A percentile compares a stretch with the other conserved stretches of the same genome.
Evolutionary conservation across 306 rosid genomes (phyloP).

Genomic region (Dryas drummondii): DNA sequence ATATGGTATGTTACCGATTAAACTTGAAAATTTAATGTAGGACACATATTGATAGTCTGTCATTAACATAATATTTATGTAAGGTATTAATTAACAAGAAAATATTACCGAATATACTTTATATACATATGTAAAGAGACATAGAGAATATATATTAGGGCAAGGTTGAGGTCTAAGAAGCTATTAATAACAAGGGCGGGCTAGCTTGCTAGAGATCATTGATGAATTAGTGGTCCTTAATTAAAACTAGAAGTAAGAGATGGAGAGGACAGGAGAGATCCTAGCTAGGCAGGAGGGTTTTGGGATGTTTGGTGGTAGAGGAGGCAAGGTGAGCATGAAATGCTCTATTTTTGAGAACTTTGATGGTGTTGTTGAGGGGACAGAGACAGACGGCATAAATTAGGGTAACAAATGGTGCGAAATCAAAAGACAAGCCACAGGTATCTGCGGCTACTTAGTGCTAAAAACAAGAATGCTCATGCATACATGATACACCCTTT

Average conservation of each 20-base stretch:
- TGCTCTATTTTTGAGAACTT: conserved; percentile 45
- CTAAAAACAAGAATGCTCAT: conserved; percentile 34
- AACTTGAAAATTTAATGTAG: no score
- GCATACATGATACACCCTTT: conserved; percentile 8
- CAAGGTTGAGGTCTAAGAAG: no score
- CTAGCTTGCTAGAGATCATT: no score
- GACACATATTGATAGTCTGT: no score
- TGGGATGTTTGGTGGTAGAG: conserved; percentile 26
- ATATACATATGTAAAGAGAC: no score
- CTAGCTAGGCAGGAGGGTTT: conserved; percentile 23
- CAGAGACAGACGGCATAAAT: conserved; percentile 50
- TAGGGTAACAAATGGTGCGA: conserved; percentile 30
- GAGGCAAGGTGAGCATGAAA: conserved; percentile 41
- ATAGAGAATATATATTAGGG: no score
- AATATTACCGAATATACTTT: no score
- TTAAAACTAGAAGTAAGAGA: background rate
- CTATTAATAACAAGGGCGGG: no score
- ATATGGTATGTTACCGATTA: no score
- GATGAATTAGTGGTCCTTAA: conserved; percentile 13
- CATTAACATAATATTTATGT: no score
- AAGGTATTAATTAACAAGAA: no score
- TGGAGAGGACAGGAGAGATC: conserved; percentile 34
- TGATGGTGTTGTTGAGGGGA: conserved; percentile 60
- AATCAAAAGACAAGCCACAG: conserved; percentile 30
- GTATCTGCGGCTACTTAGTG: conserved; percentile 17